These are phyloP conservation scores for Albizia julibrissin DNA, from an alignment of 306 rosid species.

Conservation along the genomic window DNA sequence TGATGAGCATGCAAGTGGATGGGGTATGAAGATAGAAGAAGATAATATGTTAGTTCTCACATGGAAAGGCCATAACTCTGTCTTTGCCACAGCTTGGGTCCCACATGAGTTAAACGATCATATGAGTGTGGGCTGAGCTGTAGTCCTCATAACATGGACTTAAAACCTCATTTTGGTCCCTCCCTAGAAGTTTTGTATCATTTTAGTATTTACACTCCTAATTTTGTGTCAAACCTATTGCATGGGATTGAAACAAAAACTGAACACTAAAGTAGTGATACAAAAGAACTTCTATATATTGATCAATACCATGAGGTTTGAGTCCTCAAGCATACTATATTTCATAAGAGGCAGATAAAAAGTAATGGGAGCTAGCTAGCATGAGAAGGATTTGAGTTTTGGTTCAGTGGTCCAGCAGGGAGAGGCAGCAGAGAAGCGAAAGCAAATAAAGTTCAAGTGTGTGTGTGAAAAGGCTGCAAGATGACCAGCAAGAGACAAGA, in stretches of 20 bases:
- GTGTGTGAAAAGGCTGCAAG: slow-evolving; percentile 40
- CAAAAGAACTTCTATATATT: background rate
- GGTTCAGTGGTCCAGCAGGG: slow-evolving; percentile 34
- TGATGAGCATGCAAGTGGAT: slow-evolving; percentile 95
- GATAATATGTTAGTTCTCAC: slow-evolving; percentile 78
- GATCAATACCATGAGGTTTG: background rate
- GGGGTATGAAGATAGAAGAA: slow-evolving; percentile 98
- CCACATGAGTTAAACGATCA: slow-evolving; percentile 53
- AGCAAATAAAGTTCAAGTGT: background rate
- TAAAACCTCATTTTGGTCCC: background rate
- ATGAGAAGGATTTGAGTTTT: background rate
- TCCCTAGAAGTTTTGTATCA: background rate
- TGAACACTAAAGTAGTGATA: background rate
- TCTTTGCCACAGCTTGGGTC: slow-evolving; percentile 87
- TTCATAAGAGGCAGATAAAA: background rate
- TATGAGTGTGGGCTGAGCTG: slow-evolving; percentile 23
- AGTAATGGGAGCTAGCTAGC: background rate
- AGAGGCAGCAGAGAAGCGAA: slow-evolving; percentile 28
- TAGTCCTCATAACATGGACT: background rate
- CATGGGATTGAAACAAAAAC: background rate
- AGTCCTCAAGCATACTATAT: background rate
- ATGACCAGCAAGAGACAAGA: slow-evolving; percentile 27
- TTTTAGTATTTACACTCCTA: background rate
- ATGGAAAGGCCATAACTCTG: slow-evolving; percentile 95
- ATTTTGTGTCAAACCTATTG: background rate